Evolutionary conservation across 148 eudicot species (phyloP), one percentile per base, ranked within the genome.

Genomic region (Bassia scoparia): DNA sequence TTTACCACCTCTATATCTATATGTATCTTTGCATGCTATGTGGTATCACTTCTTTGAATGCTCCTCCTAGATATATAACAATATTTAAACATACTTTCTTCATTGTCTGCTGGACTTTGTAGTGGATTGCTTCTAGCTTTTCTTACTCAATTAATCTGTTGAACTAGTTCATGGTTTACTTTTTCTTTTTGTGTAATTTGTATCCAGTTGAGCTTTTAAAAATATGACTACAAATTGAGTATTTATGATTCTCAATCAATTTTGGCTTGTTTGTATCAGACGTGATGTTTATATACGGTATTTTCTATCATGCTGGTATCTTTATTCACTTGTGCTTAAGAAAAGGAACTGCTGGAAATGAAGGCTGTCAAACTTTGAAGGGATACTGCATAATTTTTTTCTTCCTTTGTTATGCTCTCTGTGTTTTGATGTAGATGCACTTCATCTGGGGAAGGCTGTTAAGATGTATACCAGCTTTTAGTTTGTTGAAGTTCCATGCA

Each of bases 361-460:
- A 67, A 49, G 35, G 37, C 27, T 41, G 56, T 46, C 34, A 48
- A 43, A 20, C 24, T 24, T 44, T 2, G 15, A 52, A 59, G 63
- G 11, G 48, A 15, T 34, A 27, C 30, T 44, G 35, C 4, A 4
- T 21, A n/a, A 34, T 35, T 52, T 52, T 34, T 10, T 41, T 41
- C 12, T 41, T 41, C 46, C 70, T n/a, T n/a, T 33, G 52, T 53
- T 68, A 53, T 26, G 44, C 41, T 41, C 68, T 33, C 68, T 5
- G 14, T 34, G 41, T 37, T 48, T n/a, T 46, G 67, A 29, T 34
- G 15, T 61, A 33, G 73, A 23, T 44, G 74, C 65, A 60, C 37
- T 73, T 64, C 69, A 23, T 65, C 63, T 33, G 52, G 61, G 74
- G 69, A 69, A 62, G 26, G 16, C 23, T 49, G 33, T 61, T 52